Evolutionary conservation across 495 filamentous ascomycete genomes (phyloP), one percentile per base, ranked within the genome.

Genomic region (Endocarpon pusillum): DNA sequence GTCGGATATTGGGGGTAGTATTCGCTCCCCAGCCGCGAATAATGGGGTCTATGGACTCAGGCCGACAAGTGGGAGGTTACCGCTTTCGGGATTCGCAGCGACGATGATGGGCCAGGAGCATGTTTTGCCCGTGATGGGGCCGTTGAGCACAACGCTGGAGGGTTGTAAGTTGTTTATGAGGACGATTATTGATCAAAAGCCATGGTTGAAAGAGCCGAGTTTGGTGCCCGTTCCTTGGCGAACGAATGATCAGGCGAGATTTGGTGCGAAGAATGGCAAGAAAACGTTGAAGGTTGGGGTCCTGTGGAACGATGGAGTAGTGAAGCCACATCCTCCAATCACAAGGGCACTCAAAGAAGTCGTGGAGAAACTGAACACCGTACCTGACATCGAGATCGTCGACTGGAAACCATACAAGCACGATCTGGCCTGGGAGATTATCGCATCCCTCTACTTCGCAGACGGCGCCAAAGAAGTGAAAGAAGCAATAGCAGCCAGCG

Each of bases 291-390:
- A 69, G 31, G 49, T 87, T 18, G 81, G 55, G 2, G 67, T 87
- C 15, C 55, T 84, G 33, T 75, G 70, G 67, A 56, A 76, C 51
- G 81, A 87, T 44, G 72, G 68, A 19, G 52, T 74, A n/a, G 72
- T 81, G 17, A 65, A 59, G 27, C 77, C 78, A 1, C 78, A 84
- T 44, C 80, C 79, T 3, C 80, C 80, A 1, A 57, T 85, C 0
- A 57, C 54, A 1, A 56, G 75, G 6, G 78, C 70, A 5, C 48
- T 85, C 14, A 52, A 61, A 25, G 46, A 65, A 19, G 55, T 76
- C 0, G 61, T 64, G n/a, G 52, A 55, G n/a, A 66, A 67, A 29
- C 52, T 82, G 12, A 46, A 58, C 25, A 43, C 50, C 12, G 17
- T 37, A 23, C 42, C 67, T 9, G 61, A 58, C 3, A 54, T 78